phyloP scores from a whole-genome alignment of 441 rosid genomes.

The Populus tomentosa region DNA sequence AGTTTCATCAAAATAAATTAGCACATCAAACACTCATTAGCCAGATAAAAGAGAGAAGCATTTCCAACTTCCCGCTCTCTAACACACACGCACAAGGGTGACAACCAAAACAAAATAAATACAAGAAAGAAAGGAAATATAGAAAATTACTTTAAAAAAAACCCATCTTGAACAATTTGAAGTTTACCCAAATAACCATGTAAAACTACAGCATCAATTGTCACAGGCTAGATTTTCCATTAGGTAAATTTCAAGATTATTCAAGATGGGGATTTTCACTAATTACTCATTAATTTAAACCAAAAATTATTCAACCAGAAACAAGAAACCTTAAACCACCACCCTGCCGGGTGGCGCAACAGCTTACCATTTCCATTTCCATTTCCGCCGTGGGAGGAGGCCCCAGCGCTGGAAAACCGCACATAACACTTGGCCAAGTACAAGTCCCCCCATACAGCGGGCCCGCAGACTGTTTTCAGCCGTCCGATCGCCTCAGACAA shows the following conservation, averaged over 20 bases:
- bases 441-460: slow-evolving; percentile 61
- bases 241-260: slow-evolving; percentile 1
- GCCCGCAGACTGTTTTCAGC: slow-evolving; percentile 60
- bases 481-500: slow-evolving; percentile 57
- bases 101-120: neutral
- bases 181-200: slow-evolving; percentile 6
- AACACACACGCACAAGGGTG: neutral
- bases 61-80: neutral
- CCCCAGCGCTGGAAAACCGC: slow-evolving; percentile 51
- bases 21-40: neutral
- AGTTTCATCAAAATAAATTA: neutral
- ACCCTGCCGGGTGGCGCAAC: slow-evolving; percentile 22
- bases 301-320: neutral
- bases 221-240: neutral
- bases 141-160: neutral
- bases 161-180: neutral
- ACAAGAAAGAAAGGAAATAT: neutral
- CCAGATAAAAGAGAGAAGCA: neutral
- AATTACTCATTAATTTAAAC: slow-evolving; percentile 10
- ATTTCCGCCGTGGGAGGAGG: slow-evolving; percentile 35
- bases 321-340: slow-evolving; percentile 23
- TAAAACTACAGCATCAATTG: neutral
- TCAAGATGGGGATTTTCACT: neutral
- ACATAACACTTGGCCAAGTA: slow-evolving; percentile 80
- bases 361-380: slow-evolving; percentile 44